Conservation (phyloP, 2,329 filamentous ascomycete species). For the Alternaria sp. region DNA sequence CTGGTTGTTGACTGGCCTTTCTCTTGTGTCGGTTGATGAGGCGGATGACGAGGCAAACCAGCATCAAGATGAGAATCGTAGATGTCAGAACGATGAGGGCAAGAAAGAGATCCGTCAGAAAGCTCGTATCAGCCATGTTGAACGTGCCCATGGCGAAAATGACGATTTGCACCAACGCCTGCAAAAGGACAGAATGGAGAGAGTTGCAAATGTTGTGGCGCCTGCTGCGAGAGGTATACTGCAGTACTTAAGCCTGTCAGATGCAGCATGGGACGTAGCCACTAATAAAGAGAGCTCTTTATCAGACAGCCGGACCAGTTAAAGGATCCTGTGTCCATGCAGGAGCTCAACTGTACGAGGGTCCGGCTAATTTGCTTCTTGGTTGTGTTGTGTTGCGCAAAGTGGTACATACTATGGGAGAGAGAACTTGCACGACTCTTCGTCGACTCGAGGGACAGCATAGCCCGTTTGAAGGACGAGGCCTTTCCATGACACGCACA, state of each 20-base stretch:
- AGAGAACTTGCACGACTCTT: background rate
- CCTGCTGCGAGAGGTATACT: constrained; percentile 10
- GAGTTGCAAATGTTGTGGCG: constrained; percentile 3
- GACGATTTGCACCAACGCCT: background rate
- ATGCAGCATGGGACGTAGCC: background rate
- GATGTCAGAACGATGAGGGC: constrained; percentile 21
- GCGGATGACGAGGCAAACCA: constrained; percentile 20
- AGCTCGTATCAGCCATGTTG: constrained; percentile 1
- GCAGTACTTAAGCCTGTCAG: constrained; percentile 11
- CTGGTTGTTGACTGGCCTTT: background rate
- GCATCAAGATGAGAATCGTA: constrained; percentile 17
- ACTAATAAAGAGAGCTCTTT: background rate
- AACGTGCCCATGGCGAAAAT: background rate
- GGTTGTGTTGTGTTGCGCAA: background rate
- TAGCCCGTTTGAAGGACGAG: background rate
- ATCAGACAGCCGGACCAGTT: background rate
- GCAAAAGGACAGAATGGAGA: background rate
- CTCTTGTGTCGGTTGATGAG: constrained; percentile 9
- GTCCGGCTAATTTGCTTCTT: background rate
- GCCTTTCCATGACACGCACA: background rate
- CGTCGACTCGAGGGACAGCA: constrained; percentile 2
- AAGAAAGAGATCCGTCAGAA: constrained; percentile 14
- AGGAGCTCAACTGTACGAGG: background rate
- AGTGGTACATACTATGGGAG: constrained; percentile 3
- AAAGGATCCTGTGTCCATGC: background rate